Evolutionary conservation across 2,329 filamentous ascomycete species (phyloP), one percentile per base, ranked within the genome.

Genomic region (Colletotrichum limetticola): DNA sequence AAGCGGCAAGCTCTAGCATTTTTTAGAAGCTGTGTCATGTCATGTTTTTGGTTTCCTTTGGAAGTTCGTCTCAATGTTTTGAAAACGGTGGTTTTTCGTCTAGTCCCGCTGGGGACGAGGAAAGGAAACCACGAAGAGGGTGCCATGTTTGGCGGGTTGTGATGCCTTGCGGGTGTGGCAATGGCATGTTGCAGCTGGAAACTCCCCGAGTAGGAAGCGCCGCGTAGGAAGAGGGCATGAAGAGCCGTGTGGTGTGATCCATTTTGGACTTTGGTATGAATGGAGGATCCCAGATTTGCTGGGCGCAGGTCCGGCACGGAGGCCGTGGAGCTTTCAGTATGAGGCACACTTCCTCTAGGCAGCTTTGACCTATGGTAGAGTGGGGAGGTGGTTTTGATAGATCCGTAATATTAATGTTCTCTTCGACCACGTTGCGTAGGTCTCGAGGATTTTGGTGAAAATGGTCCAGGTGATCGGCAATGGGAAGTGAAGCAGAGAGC

Each of bases 1-100:
- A 86, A 84, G 84, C 89, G 89, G 85, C 88, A 90, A 90, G 89
- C 89, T 91, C 89, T 91, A 91, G 89, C 89, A 89, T 86, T 58
- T 84, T 85, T 85, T 89, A 83, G 88, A 91, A 91, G 89, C 88
- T 79, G 74, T 59, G 14, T 46, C 16, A 46, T 46, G 19, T 42
- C 14, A n/a, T 66, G 5, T 14, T 30, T 28, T 30, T 24, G 32
- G 16, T 9, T 30, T 28, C 28, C 5, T 42, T 35, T 35, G 1
- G 0, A 35, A 11, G 4, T 12, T 35, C 32, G 30, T 37, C 14
- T 30, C 19, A 16, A 7, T 22, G 3, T 42, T 42, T 19, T 59
- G 14, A n/a, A 16, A 12, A 62, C 42, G 28, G 14, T 30, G 55
- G 28, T 11, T n/a, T 11, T 28, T 28, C 5, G 28, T 35, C n/a